Conservation (phyloP, 768 basidiomycete genomes). For the Amanita rimosa region DNA sequence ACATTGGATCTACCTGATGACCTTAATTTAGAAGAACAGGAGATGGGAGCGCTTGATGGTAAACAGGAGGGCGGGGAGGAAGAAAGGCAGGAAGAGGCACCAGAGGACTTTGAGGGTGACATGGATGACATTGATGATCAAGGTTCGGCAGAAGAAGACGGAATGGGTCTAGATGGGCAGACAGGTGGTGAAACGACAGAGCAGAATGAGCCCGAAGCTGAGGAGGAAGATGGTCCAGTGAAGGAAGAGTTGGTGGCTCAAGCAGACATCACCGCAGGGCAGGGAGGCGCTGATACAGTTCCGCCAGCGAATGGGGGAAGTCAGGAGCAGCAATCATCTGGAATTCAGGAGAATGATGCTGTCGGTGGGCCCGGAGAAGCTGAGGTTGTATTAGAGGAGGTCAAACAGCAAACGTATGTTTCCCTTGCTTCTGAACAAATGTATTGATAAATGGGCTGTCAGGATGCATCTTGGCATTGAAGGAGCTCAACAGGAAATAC, state of each 20-base stretch:
- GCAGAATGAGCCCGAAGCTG: constrained; percentile 18
- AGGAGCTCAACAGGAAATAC: neutral
- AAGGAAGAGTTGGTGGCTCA: constrained; percentile 24
- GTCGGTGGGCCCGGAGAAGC: constrained; percentile 17
- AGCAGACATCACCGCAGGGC: constrained; percentile 33
- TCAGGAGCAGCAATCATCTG: constrained; percentile 19
- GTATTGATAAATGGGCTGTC: neutral
- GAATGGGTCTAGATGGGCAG: constrained; percentile 14
- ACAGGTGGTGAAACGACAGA: constrained; percentile 21
- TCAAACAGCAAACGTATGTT: constrained; percentile 22
- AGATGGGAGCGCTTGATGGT: constrained; percentile 14
- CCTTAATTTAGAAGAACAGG: constrained; percentile 47
- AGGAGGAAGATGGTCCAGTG: constrained; percentile 16
- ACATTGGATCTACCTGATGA: constrained; percentile 87
- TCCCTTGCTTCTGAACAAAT: neutral
- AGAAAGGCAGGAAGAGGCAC: constrained; percentile 20
- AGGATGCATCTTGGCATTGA: neutral
- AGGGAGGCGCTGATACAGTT: constrained; percentile 22
- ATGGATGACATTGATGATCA: constrained; percentile 22
- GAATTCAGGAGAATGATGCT: constrained; percentile 20
- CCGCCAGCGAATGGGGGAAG: constrained; percentile 18
- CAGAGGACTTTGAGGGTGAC: constrained; percentile 24
- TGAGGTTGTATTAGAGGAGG: neutral
- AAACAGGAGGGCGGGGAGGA: constrained; percentile 17
- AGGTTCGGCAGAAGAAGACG: constrained; percentile 10